Evolutionary conservation across 2,329 filamentous ascomycete genomes (phyloP), one percentile per base, ranked within the genome.

Genomic region (Fusarium longipes): DNA sequence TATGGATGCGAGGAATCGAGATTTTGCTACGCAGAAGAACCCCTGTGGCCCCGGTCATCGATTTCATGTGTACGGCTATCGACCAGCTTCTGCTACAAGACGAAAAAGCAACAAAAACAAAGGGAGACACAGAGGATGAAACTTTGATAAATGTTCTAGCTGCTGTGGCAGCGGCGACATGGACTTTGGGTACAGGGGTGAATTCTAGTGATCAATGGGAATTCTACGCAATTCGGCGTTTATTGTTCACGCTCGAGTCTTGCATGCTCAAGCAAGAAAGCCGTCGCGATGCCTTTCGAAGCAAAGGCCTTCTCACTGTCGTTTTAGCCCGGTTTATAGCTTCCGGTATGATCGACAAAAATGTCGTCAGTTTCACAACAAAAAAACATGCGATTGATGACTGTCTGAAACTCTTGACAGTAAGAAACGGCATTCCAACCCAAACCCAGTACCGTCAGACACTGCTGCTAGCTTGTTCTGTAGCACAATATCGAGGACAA

Each of bases 401-500:
- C 10, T 73, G 71, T 17, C 39, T 62, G 25, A 64, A 57, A 39
- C 45, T 73, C 45, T 55, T 73, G 44, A 54, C 63, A 30, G 51
- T 51, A 22, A 57, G 52, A 44, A 48, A 68, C 27, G 59, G 63
- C 25, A 45, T 38, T 12, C 43, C 64, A 29, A 52, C 61, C 15
- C 64, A 70, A 40, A 18, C 49, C 33, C 68, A 71, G 36, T 76
- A 77, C 54, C 70, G 55, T 8, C 73, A 76, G 32, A 67, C 79
- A 0, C 71, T 80, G 7, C 70, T 75, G 2, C 76, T 87, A 35
- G 70, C 82, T 29, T 81, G 81, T 57, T 81, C 79, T 8, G 73
- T 86, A 12, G 81, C 84, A 4, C 80, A 82, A 30, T 82, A 78
- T 65, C 84, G 82, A 65, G 79, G 82, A 17, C 81, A 82, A 57